Percentiles rank a stretch among this genome's conserved stretches.
Evolutionary conservation across 305 asterid genomes (phyloP).

Genomic region (Coffea humblotiana): DNA sequence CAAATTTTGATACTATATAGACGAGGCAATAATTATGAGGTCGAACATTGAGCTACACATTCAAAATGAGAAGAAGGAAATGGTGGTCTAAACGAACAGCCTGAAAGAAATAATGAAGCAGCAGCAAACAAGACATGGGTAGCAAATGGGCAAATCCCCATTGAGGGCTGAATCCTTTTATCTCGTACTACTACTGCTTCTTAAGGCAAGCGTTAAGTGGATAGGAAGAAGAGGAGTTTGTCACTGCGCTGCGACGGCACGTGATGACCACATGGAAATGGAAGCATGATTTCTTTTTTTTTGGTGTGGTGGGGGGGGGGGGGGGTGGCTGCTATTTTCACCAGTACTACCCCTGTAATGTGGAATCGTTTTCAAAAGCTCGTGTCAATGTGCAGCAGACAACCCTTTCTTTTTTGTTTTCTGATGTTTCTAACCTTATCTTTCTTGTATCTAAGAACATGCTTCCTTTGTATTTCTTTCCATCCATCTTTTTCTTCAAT

Average conservation of each 20-base stretch:
- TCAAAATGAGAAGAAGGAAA: background rate
- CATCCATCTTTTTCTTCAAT: conserved; percentile 6
- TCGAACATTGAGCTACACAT: too few relatives aligned
- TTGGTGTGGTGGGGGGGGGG: background rate
- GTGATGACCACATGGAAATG: conserved; percentile 29
- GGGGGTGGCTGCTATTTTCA: conserved; percentile 2
- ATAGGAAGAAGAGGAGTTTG: conserved; percentile 5
- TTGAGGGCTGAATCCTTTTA: background rate
- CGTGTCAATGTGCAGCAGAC: conserved; percentile 7
- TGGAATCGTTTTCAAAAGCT: conserved; percentile 28
- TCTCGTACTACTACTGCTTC: background rate
- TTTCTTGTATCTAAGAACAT: conserved; percentile 8
- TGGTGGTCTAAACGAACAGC: background rate
- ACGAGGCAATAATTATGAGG: too few relatives aligned
- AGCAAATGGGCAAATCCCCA: background rate
- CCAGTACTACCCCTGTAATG: conserved; percentile 1
- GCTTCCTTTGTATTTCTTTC: conserved; percentile 5
- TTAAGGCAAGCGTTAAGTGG: conserved; percentile 3
- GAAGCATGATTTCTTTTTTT: conserved; percentile 11
- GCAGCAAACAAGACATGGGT: background rate
- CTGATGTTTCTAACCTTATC: conserved; percentile 18
- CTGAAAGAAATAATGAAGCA: background rate
- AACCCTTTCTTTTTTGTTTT: background rate
- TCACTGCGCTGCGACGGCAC: conserved; percentile 18
- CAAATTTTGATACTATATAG: too few relatives aligned